Base-by-base conservation (phyloP, 345 rosid species). In the Linum tenue region DNA sequence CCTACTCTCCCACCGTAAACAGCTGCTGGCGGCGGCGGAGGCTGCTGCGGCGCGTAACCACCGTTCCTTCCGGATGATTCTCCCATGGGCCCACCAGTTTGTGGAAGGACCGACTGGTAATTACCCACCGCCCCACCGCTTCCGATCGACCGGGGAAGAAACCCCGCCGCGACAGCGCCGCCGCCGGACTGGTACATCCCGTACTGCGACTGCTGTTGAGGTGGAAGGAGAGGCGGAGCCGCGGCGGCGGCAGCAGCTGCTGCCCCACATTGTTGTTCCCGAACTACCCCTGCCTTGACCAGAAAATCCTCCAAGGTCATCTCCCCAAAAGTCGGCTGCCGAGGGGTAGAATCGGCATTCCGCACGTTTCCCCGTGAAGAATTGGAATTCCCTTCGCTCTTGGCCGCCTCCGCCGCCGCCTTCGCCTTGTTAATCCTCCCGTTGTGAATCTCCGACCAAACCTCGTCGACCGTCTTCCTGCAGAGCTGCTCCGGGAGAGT, bases 231-330 rank as follows among this genome's bases (percentile, higher is more conserved):
- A 4, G 70, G 40, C 31, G 64, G 64, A 9, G 14, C n/a, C n/a
- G n/a, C n/a, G n/a, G n/a, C n/a, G n/a, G n/a, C 50, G 10, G 38
- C 17, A 3, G 15, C 5, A 4, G 48, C 14, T 40, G 7, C 17
- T 5, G 12, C 39, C 3, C 62, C 39, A 22, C 15, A 4, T 4
- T 36, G 42, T 22, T 75, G 81, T 64, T 80, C 94, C 75, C 91
- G 73, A 3, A 86, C 94, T 10, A 88, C 85, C 72, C 97, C 96
- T 39, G 97, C 97, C 69, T 87, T 92, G 4, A 92, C 48, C 69
- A 92, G 80, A 72, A 92, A 92, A 77, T 89, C 97, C 67, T 92
- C 97, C 71, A 92, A 75, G 0, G 96, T 92, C 96, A 92, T 87
- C 78, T 86, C 92, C n/a, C 98, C 97, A 16, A 85, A 85, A 43